These are phyloP conservation scores for Cladosporium cucumerinum DNA, from an alignment of 2,329 filamentous ascomycete species.

Conservation along the genomic window DNA sequence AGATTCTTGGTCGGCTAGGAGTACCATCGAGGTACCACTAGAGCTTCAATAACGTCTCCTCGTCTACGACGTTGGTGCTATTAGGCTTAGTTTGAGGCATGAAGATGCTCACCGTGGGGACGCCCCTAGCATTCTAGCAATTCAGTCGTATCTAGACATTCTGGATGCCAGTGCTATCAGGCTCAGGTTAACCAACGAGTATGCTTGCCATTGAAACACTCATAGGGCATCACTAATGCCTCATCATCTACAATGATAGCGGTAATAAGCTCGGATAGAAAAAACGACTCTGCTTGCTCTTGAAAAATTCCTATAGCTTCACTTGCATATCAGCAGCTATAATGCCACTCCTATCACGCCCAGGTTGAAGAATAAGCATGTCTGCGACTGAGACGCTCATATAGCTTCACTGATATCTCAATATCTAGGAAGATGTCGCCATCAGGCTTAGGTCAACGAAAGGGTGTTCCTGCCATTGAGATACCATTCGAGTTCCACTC, in stretches of 20 bases:
- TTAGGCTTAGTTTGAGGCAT: neutral
- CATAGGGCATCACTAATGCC: neutral
- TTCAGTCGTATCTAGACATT: neutral
- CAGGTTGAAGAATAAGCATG: too few relatives aligned
- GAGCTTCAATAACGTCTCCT: too few relatives aligned
- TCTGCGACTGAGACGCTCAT: neutral
- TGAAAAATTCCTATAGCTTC: neutral
- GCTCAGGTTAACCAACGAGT: neutral
- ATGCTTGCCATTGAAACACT: neutral
- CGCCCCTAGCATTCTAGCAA: neutral
- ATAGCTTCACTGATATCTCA: neutral
- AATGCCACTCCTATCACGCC: too few relatives aligned
- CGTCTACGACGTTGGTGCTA: too few relatives aligned
- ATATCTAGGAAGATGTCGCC: neutral
- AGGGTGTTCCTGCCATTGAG: neutral
- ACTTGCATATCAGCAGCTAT: neutral
- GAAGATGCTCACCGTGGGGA: neutral
- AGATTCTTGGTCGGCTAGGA: neutral
- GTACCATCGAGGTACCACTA: neutral
- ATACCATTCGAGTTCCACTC: neutral
- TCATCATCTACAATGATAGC: neutral
- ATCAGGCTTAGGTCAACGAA: neutral
- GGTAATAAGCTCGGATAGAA: neutral
- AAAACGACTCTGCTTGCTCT: neutral
- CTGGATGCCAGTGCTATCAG: neutral